Conservation (phyloP, 768 basidiomycete species). For the Termitomyces sp. region DNA sequence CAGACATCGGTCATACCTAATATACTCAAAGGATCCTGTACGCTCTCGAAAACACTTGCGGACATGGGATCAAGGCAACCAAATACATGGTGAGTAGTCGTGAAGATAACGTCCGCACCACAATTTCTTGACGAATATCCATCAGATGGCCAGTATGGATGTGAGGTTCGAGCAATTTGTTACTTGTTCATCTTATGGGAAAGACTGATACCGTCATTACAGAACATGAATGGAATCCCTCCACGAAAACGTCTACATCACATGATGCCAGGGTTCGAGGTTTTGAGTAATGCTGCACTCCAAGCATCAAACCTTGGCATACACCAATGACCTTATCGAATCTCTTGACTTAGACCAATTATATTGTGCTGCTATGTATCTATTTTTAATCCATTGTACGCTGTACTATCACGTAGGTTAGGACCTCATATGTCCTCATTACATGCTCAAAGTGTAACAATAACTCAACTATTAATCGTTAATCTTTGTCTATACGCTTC, state of each 20-base stretch:
- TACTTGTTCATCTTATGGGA: conserved; percentile 11
- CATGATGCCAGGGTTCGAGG: conserved; percentile 55
- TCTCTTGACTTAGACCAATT: background rate
- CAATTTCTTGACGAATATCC: conserved; percentile 2
- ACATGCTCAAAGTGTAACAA: conserved; percentile 9
- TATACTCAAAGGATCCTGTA: conserved; percentile 28
- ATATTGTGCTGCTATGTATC: background rate
- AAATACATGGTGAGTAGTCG: conserved; percentile 32
- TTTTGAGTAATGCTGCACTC: conserved; percentile 45
- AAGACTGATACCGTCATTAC: conserved; percentile 18
- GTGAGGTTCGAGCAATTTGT: conserved; percentile 34
- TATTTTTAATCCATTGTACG: conserved; percentile 10
- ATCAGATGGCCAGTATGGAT: conserved; percentile 37
- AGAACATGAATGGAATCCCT: conserved; percentile 48
- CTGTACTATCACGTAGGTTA: conserved; percentile 4
- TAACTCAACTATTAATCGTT: conserved; percentile 2
- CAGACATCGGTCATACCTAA: conserved; percentile 3
- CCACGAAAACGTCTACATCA: conserved; percentile 65
- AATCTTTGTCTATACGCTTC: background rate
- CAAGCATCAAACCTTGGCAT: conserved; percentile 53
- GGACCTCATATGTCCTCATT: background rate
- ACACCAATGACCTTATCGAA: conserved; percentile 34
- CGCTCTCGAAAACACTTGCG: conserved; percentile 54
- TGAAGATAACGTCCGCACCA: background rate
- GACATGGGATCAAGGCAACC: conserved; percentile 52